Evolutionary conservation across 2,329 filamentous ascomycete genomes (phyloP).

Genomic region (Chaetomiaceae sp.): DNA sequence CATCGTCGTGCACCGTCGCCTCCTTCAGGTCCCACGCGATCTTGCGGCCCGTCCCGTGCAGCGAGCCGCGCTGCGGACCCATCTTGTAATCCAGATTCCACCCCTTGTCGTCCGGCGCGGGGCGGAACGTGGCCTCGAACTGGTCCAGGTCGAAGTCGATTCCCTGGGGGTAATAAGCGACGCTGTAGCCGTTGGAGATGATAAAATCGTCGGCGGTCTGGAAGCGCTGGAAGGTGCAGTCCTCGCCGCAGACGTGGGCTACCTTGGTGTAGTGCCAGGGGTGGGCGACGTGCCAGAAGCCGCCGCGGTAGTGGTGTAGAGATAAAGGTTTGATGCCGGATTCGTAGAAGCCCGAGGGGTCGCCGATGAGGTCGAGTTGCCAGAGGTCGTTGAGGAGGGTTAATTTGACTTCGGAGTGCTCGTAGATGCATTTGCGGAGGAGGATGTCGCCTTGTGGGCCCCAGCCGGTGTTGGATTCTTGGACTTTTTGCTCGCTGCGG

Average conservation of each 20-base stretch:
- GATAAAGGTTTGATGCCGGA: slow-evolving; percentile 56
- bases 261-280: slow-evolving; percentile 55
- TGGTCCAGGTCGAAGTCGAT: slow-evolving; percentile 36
- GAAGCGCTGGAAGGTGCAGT: slow-evolving; percentile 57
- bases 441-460: slow-evolving; percentile 58
- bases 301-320: slow-evolving; percentile 61
- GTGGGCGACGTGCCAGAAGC: slow-evolving; percentile 51
- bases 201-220: slow-evolving; percentile 50
- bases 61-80: slow-evolving; percentile 30
- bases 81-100: slow-evolving; percentile 33
- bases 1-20: slow-evolving; percentile 41
- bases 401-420: slow-evolving; percentile 55
- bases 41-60: slow-evolving; percentile 31
- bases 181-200: slow-evolving; percentile 56
- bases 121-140: slow-evolving; percentile 32
- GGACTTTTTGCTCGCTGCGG: slow-evolving; percentile 46
- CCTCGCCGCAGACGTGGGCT: slow-evolving; percentile 55
- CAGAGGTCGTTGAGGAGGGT: slow-evolving; percentile 54
- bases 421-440: slow-evolving; percentile 60
- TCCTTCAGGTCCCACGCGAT: slow-evolving; percentile 47
- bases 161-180: slow-evolving; percentile 52
- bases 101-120: slow-evolving; percentile 30
- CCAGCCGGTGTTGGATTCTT: slow-evolving; percentile 54
- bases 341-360: slow-evolving; percentile 62
- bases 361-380: slow-evolving; percentile 57